Evolutionary conservation across 176 grass and related monocot genomes (phyloP), one percentile per base, ranked within the genome.

Genomic region (Oryza meridionalis): DNA sequence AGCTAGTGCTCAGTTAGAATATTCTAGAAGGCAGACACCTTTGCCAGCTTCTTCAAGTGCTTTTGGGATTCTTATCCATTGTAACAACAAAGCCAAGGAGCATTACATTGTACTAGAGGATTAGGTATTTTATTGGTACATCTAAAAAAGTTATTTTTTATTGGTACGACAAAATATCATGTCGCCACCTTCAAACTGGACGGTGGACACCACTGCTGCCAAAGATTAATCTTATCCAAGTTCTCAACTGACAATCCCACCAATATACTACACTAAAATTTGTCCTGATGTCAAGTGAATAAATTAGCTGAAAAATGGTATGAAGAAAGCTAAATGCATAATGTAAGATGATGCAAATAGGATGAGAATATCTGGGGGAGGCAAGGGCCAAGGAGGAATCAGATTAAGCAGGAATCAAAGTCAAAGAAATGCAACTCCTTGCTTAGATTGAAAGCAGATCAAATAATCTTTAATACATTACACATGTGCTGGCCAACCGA

Each of bases 171-270:
- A 33, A 73, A 82, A 70, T 27, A 27, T 47, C n/a, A 64, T 79
- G 72, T 51, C 55, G 33, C 64, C 47, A 13, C 63, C 38, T 69
- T 82, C 55, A 47, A 5, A 77, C 73, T 15, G 50, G 38, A 64
- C 13, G 19, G 14, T 70, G 79, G 65, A 63, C 72, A 2, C 66
- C 79, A 62, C 79, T 79, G 37, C 55, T 17, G 75, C 72, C 66
- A 76, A 61, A 65, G 33, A 71, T 74, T 72, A 47, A 82, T 63
- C 68, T 83, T 90, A 86, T 90, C 84, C 84, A 74, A 37, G 49
- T 75, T 82, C 61, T 73, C 47, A 70, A 76, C 71, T 62, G 78
- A 46, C 63, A 26, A 26, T 4, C 31, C 31, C 25, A 72, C 53
- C 53, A 15, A 59, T 72, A 77, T 71, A n/a, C 10, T 70, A 27